These are phyloP conservation scores for Lactifluus volemus DNA, from an alignment of 768 basidiomycete genomes.

Conservation along the genomic window DNA sequence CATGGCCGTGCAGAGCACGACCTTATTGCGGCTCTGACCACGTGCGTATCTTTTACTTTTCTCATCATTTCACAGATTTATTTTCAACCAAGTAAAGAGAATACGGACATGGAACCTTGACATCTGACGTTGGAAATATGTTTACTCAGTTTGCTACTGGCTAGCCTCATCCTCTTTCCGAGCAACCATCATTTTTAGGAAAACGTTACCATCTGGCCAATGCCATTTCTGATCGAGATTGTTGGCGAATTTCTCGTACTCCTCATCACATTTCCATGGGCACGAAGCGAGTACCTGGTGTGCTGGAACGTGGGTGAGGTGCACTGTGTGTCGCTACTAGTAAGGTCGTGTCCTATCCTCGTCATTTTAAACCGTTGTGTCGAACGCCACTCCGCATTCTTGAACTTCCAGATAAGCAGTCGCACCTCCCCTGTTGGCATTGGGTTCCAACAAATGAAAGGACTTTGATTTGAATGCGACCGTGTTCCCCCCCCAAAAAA, in stretches of 20 bases:
- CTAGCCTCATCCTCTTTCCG: conserved; percentile 9
- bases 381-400: no score
- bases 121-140: conserved; percentile 9
- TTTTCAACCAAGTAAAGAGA: not conserved
- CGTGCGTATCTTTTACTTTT: conserved; percentile 5
- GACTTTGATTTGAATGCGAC: no score
- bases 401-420: no score
- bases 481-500: no score
- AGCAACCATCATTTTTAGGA: conserved; percentile 11
- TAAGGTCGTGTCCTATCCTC: no score
- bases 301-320: conserved; percentile 25
- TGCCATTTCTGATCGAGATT: conserved; percentile 15
- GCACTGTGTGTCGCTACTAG: conserved; percentile 17
- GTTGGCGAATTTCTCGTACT: conserved; percentile 17
- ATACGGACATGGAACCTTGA: not conserved
- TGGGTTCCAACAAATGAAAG: no score
- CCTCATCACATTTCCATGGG: conserved; percentile 12
- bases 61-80: not conserved
- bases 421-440: no score
- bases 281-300: conserved; percentile 6
- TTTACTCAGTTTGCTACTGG: conserved; percentile 15
- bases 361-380: no score
- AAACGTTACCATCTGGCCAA: no score
- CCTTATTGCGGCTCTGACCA: conserved; percentile 13
- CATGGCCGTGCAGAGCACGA: conserved; percentile 17